Base-by-base conservation (phyloP, 306 rosid species). In the Quercus dentata region DNA sequence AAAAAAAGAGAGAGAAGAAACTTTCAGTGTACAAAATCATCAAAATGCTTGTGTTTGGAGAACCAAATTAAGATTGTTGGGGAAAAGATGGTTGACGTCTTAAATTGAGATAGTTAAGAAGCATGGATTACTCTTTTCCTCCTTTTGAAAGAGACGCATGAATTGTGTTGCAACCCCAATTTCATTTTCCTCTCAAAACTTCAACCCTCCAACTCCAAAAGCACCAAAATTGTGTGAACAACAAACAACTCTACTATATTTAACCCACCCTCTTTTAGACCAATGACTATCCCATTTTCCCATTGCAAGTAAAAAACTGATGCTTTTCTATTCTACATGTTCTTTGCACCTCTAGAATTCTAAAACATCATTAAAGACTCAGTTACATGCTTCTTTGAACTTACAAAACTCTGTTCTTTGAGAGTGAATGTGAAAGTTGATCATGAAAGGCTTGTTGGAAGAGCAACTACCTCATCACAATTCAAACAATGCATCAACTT, bases 401-500 rank as follows among this genome's bases (percentile, higher is more conserved):
- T 67, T 25, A 15, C 56, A 61, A 64, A 69, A 75, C 65, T 74
- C n/a, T 74, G 77, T 77, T 79, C 46, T n/a, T 27, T 31, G 57
- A 13, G 11, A 58, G 27, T 62, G 73, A 31, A 15, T 31, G 57
- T 70, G 56, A 76, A 33, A 64, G 41, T 80, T 81, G 67, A 83
- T 78, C 80, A 88, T 88, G 88, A 87, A 76, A 82, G 76, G 77
- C 73, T 86, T 86, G 70, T 79, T 76, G 72, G 87, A 88, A 73
- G 80, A 84, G 21, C 86, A 87, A 54, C 57, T 76, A 67, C 90
- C 87, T 41, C 74, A 86, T 10, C 77, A 81, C 57, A 67, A 28
- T 71, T 81, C 89, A 56, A 83, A 78, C 38, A 75, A 80, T 75
- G 82, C 87, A 74, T 84, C 97, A 76, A 83, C 89, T 64, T 62